phyloP scores from a whole-genome alignment of 2,329 filamentous ascomycete genomes.

The Bipolaris gigantea region DNA sequence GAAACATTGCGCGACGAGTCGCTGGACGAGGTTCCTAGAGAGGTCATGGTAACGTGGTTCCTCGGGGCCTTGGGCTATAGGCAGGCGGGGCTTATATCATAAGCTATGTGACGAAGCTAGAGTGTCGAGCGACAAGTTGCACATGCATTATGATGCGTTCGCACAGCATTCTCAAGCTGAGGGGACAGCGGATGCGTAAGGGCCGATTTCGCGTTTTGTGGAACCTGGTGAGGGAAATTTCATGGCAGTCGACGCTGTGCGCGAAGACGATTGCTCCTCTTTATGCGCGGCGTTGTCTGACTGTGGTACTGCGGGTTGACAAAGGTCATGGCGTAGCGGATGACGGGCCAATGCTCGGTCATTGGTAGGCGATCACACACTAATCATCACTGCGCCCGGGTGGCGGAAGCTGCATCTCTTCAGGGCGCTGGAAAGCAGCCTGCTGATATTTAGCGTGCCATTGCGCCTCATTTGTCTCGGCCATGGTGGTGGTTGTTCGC shows the following conservation, averaged over 20 bases:
- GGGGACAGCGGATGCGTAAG: neutral
- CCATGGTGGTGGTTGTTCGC: neutral
- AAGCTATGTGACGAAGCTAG: neutral
- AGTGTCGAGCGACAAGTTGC: constrained; percentile 2
- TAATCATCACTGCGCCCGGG: constrained; percentile 1
- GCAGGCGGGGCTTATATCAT: constrained; percentile 2
- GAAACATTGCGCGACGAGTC: constrained; percentile 31
- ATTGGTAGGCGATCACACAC: neutral
- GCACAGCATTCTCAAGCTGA: constrained; percentile 1
- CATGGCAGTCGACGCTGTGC: neutral
- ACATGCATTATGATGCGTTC: constrained; percentile 2
- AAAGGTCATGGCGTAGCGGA: neutral
- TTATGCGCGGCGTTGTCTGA: neutral
- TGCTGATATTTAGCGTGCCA: neutral
- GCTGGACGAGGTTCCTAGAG: constrained; percentile 18
- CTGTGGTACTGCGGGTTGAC: neutral
- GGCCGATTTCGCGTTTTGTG: neutral
- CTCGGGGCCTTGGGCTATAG: neutral
- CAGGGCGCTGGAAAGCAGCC: neutral
- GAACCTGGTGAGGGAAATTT: neutral
- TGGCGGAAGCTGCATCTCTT: neutral
- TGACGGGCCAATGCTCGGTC: neutral
- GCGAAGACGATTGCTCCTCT: neutral
- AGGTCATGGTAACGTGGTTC: constrained; percentile 25
- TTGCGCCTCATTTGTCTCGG: no score